phyloP scores from a whole-genome alignment of 192 early-diverging fungal genomes.

The Coemansia sp. region DNA sequence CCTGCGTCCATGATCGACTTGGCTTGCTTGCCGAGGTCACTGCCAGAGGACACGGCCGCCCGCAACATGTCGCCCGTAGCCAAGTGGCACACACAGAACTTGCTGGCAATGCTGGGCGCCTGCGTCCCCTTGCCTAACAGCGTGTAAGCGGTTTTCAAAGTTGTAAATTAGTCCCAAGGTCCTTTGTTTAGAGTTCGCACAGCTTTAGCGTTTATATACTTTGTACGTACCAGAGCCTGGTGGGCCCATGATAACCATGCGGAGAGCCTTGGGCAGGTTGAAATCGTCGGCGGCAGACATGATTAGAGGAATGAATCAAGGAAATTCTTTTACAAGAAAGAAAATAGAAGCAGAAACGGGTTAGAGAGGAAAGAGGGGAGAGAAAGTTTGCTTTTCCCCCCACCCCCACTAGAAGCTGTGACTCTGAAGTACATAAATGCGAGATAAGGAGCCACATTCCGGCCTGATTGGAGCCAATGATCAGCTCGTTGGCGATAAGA shows the following conservation, averaged over 20 bases:
- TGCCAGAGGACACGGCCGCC: slow-evolving; percentile 91
- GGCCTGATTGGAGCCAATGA: neutral
- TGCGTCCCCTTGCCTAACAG: slow-evolving; percentile 86
- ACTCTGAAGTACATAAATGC: neutral
- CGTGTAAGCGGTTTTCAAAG: slow-evolving; percentile 20
- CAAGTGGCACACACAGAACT: slow-evolving; percentile 96
- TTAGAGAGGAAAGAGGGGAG: neutral
- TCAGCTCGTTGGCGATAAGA: neutral
- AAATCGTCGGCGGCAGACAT: slow-evolving; percentile 39
- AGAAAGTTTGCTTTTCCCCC: neutral
- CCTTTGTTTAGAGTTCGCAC: slow-evolving; percentile 8
- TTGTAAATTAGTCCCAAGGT: neutral
- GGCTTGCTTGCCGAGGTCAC: slow-evolving; percentile 91
- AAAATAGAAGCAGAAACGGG: slow-evolving; percentile 8
- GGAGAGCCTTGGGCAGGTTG: slow-evolving; percentile 56
- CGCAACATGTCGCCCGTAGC: slow-evolving; percentile 99
- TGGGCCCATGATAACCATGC: slow-evolving; percentile 91
- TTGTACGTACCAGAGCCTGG: slow-evolving; percentile 79
- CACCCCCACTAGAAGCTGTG: neutral
- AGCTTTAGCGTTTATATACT: neutral
- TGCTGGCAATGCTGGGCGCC: slow-evolving; percentile 94
- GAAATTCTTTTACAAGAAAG: slow-evolving; percentile 3
- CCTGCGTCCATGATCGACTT: slow-evolving; percentile 99
- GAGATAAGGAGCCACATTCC: neutral
- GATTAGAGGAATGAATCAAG: slow-evolving; percentile 6